Evolutionary conservation across 345 rosid genomes (phyloP), one percentile per base, ranked within the genome.

Genomic region (Bruguiera sexangula): DNA sequence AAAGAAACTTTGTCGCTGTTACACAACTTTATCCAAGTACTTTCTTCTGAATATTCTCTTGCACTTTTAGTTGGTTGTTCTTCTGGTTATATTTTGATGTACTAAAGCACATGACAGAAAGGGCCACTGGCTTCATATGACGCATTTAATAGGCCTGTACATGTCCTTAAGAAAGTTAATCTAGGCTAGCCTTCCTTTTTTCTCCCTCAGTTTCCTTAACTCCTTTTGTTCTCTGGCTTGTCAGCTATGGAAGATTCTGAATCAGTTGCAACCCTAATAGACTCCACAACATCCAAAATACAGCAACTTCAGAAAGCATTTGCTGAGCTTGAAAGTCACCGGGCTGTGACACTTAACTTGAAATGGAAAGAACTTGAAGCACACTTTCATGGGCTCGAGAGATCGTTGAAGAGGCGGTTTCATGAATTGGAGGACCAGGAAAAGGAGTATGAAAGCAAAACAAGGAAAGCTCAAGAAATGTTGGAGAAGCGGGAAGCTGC

Each of bases 251-350:
- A 95, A 78, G 87, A 80, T 80, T 74, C 86, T 11, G 79, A 60
- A 51, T 87, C 94, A 37, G 96, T 87, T 79, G 91, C 88, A 57
- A 81, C 79, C 26, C 94, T 95, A 34, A 88, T 95, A 62, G 97
- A 84, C 76, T 88, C 97, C 11, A 87, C 99, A 15, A 75, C 86
- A 43, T 88, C 92, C 32, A 95, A 90, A 88, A 95, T 95, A 75
- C 92, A 87, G 68, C 98, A 96, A 81, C 99, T 96, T 83, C 98
- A 95, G 91, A 92, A 82, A 82, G 99, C 99, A 16, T 95, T 95
- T 84, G 93, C 97, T 79, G 97, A 95, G 81, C 99, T 95, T 70
- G 97, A 95, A 79, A 90, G 94, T 69, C 91, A 92, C 65, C 86
- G 94, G 65, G 97, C 97, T 2, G 80, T 95, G 61, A 85, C 98